These are phyloP conservation scores for Pseudevernia furfuracea DNA, from an alignment of 495 filamentous ascomycete species.

Conservation along the genomic window DNA sequence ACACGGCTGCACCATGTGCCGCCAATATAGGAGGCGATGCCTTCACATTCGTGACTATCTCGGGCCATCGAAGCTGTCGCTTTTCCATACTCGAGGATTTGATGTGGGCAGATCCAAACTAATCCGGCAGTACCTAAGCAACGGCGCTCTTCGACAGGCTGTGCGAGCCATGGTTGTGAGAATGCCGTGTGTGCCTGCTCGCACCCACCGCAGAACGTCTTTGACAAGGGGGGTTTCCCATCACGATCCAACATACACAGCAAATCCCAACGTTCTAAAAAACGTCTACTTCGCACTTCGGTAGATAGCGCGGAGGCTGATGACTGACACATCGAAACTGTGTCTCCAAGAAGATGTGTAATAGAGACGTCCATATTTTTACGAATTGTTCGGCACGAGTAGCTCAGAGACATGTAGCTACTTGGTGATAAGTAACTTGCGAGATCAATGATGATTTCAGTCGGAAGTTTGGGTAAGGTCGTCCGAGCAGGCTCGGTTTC, in stretches of 20 bases:
- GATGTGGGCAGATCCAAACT: slow-evolving; percentile 6
- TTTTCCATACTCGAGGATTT: background rate
- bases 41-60: background rate
- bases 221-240: background rate
- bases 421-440: background rate
- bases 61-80: background rate
- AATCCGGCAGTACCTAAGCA: background rate
- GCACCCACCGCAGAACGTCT: background rate
- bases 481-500: background rate
- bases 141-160: background rate
- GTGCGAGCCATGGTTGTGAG: background rate
- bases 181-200: background rate
- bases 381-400: background rate
- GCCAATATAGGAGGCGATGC: no score
- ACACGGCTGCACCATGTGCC: no score
- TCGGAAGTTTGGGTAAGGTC: background rate
- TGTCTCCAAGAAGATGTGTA: background rate
- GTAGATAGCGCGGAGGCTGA: background rate
- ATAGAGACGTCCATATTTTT: background rate
- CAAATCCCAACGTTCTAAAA: background rate
- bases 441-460: background rate
- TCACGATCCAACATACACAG: slow-evolving; percentile 1
- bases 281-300: background rate
- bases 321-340: no score
- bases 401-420: background rate